Evolutionary conservation across 768 basidiomycete genomes (phyloP).

Genomic region (Chlorophyllum brunneum): DNA sequence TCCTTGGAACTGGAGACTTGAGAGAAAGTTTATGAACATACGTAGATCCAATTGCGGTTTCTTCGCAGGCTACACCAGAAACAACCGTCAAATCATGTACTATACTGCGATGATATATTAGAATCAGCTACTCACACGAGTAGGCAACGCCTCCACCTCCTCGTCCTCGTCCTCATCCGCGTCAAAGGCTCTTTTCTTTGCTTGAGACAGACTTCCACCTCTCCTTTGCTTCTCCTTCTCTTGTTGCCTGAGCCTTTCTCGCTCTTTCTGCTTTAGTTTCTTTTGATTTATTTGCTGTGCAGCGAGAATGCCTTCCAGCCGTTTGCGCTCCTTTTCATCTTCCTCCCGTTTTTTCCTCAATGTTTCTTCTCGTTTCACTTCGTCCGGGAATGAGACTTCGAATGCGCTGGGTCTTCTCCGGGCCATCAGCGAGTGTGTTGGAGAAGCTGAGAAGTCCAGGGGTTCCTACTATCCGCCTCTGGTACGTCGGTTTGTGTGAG

Average conservation of each 20-base stretch:
- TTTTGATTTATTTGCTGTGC: constrained; percentile 5
- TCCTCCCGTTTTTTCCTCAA: constrained; percentile 8
- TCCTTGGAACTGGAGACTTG: background rate
- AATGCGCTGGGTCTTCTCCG: constrained; percentile 47
- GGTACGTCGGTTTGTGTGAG: too few species aligned
- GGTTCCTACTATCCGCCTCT: too few species aligned
- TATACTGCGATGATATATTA: background rate
- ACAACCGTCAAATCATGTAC: background rate
- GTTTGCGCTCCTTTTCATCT: constrained; percentile 6
- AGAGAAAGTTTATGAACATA: constrained; percentile 1
- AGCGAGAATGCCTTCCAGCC: background rate
- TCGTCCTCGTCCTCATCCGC: background rate
- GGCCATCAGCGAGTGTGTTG: constrained; percentile 28
- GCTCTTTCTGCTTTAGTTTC: constrained; percentile 6
- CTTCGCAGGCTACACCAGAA: constrained; percentile 1
- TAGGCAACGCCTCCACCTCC: background rate
- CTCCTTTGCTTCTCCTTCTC: background rate
- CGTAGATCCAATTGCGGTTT: constrained; percentile 9
- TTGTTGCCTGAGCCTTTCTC: background rate
- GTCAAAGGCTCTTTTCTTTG: background rate
- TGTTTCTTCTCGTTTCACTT: constrained; percentile 18
- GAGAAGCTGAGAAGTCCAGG: too few species aligned
- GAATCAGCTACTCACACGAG: background rate
- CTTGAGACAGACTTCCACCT: background rate
- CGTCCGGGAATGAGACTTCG: constrained; percentile 49